Conservation (phyloP, 768 basidiomycete genomes). For the Mycena floridula region DNA sequence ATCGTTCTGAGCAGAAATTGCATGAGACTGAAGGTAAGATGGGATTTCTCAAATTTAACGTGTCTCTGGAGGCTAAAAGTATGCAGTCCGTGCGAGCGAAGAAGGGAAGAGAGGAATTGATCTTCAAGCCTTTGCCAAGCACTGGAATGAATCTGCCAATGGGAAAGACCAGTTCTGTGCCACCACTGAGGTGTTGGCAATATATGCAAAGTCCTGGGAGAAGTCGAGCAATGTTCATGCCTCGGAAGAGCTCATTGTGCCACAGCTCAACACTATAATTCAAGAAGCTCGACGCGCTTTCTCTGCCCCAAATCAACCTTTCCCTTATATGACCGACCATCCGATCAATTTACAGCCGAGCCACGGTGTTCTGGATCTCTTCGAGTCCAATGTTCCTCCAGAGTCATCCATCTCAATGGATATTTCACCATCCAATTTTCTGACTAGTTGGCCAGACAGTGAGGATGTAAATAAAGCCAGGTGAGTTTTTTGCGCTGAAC, state of each 20-base stretch:
- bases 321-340: background rate
- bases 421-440: background rate
- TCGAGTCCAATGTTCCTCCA: background rate
- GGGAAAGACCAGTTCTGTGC: slow-evolving; percentile 17
- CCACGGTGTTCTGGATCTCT: background rate
- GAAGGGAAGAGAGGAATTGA: slow-evolving; percentile 11
- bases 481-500: background rate
- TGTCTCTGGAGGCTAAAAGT: too few relatives aligned
- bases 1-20: too few relatives aligned
- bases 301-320: background rate
- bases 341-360: background rate
- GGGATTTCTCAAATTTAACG: too few relatives aligned
- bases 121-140: slow-evolving; percentile 13
- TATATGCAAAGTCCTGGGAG: slow-evolving; percentile 19
- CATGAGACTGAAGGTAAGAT: too few relatives aligned
- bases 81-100: background rate
- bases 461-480: background rate
- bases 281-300: background rate
- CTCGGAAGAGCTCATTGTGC: slow-evolving; percentile 15
- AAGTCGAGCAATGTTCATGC: slow-evolving; percentile 16
- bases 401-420: background rate
- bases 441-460: background rate
- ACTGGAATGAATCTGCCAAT: slow-evolving; percentile 17
- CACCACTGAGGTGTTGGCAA: slow-evolving; percentile 15
- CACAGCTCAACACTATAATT: slow-evolving; percentile 1